Base-by-base conservation (phyloP, 768 basidiomycete genomes). In the Imleria badia region DNA sequence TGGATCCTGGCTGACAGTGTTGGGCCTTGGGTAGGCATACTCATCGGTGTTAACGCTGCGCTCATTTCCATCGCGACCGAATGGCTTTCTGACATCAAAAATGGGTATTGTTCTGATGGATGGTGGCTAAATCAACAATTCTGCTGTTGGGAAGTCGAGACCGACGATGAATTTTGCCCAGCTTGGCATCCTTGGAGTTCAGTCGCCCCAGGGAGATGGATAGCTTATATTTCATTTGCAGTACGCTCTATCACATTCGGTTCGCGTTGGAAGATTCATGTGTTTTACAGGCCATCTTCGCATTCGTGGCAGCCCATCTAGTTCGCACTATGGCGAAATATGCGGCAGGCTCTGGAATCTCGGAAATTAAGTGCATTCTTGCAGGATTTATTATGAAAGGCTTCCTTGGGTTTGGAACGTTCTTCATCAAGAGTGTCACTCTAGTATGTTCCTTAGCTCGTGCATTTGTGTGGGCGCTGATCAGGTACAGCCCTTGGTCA, bases 41-140 rank as follows among this genome's bases (percentile, higher is more conserved):
- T 82, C 60, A 98, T 99, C 57, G 97, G 97, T 31, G 69, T 94
- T 39, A 97, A 92, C 62, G 93, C 94, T n/a, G 96, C 93, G 10
- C 71, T 98, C 48, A 94, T 97, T 48, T 94, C 94, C 30, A 97
- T 99, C 62, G 76, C 94, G 56, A 97, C 93, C 45, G 92, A 91
- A 73, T 99, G 97, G 97, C 81, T 99, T 22, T 94, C 94, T 3
- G 96, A 98, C 71, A 85, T 98, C 60, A 98, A 98, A 75, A 89
- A 95, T 77, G 97, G 97, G 1, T 97, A 98, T 66, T 99, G 97
- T 73, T 79, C 84, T 5, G 92, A 94, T 60, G 95, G 92, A 1
- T 99, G 97, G 97, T 99, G 97, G 96, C 71, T 99, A 51, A 97
- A 95, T 71, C 87, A 94, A 64, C 91, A 97, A 66, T 98, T 98